These are phyloP conservation scores for Solanum hybrid DNA, from an alignment of 305 asterid genomes.

Conservation along the genomic window DNA sequence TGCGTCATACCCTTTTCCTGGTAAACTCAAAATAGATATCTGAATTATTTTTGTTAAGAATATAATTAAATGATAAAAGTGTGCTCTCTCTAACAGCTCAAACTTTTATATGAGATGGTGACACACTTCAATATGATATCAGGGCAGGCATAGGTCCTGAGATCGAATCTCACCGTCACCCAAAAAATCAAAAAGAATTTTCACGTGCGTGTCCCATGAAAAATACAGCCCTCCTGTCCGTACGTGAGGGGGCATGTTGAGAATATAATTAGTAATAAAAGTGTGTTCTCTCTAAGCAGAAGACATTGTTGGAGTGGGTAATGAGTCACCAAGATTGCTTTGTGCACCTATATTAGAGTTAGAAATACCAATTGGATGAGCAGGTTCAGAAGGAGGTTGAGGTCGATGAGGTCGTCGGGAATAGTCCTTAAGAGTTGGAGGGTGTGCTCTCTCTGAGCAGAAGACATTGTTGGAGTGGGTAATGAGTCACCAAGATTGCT, in stretches of 20 bases:
- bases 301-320: no score
- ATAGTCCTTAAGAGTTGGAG: no score
- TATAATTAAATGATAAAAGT: neutral
- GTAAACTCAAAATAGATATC: neutral
- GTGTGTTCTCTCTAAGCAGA: neutral
- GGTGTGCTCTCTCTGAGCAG: neutral
- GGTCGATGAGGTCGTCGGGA: no score
- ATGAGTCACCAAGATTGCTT: no score
- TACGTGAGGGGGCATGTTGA: neutral
- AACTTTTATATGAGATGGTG: neutral
- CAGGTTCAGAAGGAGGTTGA: no score
- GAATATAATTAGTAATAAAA: neutral
- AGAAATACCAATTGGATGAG: no score
- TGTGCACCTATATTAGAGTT: no score
- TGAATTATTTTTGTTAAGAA: neutral
- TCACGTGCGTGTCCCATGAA: neutral
- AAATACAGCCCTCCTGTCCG: neutral
- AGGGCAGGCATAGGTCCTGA: neutral
- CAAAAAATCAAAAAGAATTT: neutral
- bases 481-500: neutral
- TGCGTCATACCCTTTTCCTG: neutral
- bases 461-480: neutral
- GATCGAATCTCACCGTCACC: neutral
- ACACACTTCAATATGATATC: neutral
- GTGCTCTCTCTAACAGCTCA: neutral